Base-by-base conservation (phyloP, 164 flowering plant species). In the Cinnamomum chago region DNA sequence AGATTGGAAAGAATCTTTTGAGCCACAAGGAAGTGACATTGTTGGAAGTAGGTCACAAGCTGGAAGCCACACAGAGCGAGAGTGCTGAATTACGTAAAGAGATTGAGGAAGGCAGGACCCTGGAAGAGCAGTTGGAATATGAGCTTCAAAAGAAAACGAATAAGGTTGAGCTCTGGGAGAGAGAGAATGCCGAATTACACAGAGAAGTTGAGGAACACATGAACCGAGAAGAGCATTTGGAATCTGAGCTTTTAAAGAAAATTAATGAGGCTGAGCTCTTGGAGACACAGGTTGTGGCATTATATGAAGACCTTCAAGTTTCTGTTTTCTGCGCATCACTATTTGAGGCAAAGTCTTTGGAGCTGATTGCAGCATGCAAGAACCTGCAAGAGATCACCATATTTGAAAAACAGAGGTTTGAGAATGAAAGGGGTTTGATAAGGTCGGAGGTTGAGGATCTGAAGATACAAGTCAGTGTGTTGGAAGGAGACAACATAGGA, bases 281-380 rank as follows among this genome's bases (percentile, higher is more conserved):
- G 92, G 97, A 95, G 75, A 84, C 87, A 24, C 91, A 90, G 80
- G 90, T 96, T 58, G 68, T 89, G 62, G 73, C 83, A 35, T 85
- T 92, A 73, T 93, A 87, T 77, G 88, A 83, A 75, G 97, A 90
- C 79, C 88, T 88, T 73, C 75, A 78, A 62, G 12, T 62, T 25
- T 40, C 77, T 51, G 70, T 47, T 13, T 47, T 76, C 72, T 25
- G 24, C 64, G 72, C 65, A 81, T 86, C 81, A 81, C 71, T 93
- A 22, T 82, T 86, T 70, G 84, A 87, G 76, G 80, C 85, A 72
- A 93, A 90, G 82, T 87, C 90, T 67, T 82, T 80, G 23, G 94
- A 92, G 78, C 87, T 90, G 62, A 71, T 84, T 70, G 82, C 76
- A 75, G 86, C 76, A 67, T 90, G 88, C 80, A 81, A 79, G 80